Base-by-base conservation (phyloP, 495 filamentous ascomycete genomes). In the Hamigera avellanea region DNA sequence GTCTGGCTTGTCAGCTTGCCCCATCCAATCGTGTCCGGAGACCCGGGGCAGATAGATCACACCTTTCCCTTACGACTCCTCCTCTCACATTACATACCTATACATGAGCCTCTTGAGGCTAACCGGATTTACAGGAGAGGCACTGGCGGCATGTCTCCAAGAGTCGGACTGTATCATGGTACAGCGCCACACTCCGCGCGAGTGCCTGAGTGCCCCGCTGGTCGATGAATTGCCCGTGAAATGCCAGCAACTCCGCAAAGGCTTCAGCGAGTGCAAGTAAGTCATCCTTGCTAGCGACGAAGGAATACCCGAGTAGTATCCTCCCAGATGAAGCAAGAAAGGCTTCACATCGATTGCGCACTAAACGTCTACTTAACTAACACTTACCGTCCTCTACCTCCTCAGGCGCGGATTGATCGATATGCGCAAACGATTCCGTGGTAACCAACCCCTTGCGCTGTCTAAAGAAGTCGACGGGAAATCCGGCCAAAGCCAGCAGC, bases 371-470 rank as follows among this genome's bases (percentile, higher is more conserved):
- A 12, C 28, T 13, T 12, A 15, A 12, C 28, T 30, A 30, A 30
- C 28, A 52, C 27, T 15, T n/a, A n/a, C n/a, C n/a, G 6, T 32
- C n/a, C 32, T 35, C 21, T 26, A 3, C 36, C 19, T 31, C 5
- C 29, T 2, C 16, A 73, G 69, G 51, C 81, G 88, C 37, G 91
- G 93, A 34, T 76, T 93, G 78, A 75, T 96, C 50, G 91, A 98
- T 62, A 98, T 98, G 93, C 81, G 93, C 52, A 98, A 98, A 61
- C 80, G 93, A 15, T 96, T 98, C 65, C 74, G 93, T 29, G 93
- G 91, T n/a, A 96, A 98, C 62, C 72, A 83, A 45, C 87, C 91
- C 30, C 70, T 94, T 43, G 69, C 75, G 17, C 70, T 82, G 18
- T 61, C 64, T 32, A 64, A 76, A 42, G 77, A 87, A 48, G 38